phyloP scores from a whole-genome alignment of 2,329 filamentous ascomycete species.

The Parastagonospora avenae region DNA sequence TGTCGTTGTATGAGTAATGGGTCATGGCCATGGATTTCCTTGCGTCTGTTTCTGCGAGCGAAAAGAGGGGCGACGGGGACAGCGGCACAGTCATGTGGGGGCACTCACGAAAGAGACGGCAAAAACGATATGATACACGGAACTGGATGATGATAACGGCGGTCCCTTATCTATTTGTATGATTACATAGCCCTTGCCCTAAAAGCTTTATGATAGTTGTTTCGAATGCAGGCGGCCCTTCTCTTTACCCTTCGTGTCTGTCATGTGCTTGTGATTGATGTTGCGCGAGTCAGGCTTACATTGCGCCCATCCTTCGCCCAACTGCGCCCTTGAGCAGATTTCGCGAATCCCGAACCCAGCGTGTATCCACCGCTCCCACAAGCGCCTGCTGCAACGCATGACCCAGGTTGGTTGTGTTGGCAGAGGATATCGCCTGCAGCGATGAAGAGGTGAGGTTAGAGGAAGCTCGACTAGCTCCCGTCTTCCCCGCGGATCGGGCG shows the following conservation, averaged over 20 bases:
- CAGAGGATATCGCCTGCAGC: neutral
- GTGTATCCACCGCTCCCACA: neutral
- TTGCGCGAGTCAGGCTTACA: constrained; percentile 15
- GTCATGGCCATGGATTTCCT: constrained; percentile 26
- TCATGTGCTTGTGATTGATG: neutral
- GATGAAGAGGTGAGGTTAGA: constrained; percentile 30
- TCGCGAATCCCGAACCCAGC: neutral
- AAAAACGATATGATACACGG: constrained; percentile 10
- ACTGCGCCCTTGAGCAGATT: constrained; percentile 1
- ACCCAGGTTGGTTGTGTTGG: neutral
- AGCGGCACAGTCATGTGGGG: constrained; percentile 7
- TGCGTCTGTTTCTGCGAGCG: constrained; percentile 3
- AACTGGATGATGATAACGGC: constrained; percentile 35
- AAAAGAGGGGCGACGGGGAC: neutral
- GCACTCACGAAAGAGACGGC: constrained; percentile 6
- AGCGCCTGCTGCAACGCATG: neutral
- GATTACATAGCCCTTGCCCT: constrained; percentile 40
- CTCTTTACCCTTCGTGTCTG: constrained; percentile 10
- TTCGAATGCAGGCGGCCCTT: constrained; percentile 32
- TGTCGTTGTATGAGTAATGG: constrained; percentile 39
- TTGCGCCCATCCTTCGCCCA: constrained; percentile 3
- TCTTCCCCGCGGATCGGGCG: constrained; percentile 18
- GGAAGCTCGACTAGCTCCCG: constrained; percentile 31
- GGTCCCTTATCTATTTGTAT: constrained; percentile 40
- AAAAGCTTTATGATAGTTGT: constrained; percentile 30